Evolutionary conservation across 306 rosid genomes (phyloP).

Genomic region (Arachis hypogaea): DNA sequence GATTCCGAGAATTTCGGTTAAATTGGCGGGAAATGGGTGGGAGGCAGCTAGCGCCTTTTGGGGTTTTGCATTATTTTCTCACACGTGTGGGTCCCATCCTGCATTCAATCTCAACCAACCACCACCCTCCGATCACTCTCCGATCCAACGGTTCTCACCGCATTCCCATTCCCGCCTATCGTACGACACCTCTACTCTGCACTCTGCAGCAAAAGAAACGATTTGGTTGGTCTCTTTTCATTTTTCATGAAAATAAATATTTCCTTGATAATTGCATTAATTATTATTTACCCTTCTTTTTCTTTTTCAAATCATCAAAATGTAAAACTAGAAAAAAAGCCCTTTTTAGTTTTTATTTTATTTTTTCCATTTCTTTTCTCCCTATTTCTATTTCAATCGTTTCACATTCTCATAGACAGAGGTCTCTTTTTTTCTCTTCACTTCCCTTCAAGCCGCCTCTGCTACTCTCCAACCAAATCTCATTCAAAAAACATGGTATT

Average conservation of each 20-base stretch:
- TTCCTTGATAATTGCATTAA: constrained; percentile 17
- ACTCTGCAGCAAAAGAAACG: constrained; percentile 23
- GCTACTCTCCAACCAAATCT: constrained; percentile 39
- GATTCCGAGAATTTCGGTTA: constrained; percentile 61
- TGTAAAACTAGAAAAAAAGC: not conserved
- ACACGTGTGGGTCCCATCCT: constrained; percentile 31
- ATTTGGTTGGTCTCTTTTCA: constrained; percentile 30
- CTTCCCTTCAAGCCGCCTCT: constrained; percentile 43
- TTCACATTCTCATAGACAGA: constrained; percentile 17
- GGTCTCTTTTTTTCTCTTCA: constrained; percentile 30
- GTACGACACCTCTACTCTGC: constrained; percentile 27
- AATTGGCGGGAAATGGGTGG: constrained; percentile 68
- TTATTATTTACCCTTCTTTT: constrained; percentile 6
- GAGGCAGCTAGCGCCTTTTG: constrained; percentile 42
- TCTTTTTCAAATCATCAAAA: not conserved
- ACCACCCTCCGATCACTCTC: constrained; percentile 44
- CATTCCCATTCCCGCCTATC: constrained; percentile 59
- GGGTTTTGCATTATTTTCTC: constrained; percentile 32
- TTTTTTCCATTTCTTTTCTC: not conserved
- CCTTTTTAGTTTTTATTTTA: not conserved
- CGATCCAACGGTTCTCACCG: constrained; percentile 47
- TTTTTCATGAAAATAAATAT: not conserved
- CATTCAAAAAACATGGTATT: constrained; percentile 54
- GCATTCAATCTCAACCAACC: constrained; percentile 19
- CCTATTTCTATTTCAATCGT: constrained; percentile 25